Evolutionary conservation across 2,329 filamentous ascomycete genomes (phyloP).

Genomic region (Colletotrichum godetiae): DNA sequence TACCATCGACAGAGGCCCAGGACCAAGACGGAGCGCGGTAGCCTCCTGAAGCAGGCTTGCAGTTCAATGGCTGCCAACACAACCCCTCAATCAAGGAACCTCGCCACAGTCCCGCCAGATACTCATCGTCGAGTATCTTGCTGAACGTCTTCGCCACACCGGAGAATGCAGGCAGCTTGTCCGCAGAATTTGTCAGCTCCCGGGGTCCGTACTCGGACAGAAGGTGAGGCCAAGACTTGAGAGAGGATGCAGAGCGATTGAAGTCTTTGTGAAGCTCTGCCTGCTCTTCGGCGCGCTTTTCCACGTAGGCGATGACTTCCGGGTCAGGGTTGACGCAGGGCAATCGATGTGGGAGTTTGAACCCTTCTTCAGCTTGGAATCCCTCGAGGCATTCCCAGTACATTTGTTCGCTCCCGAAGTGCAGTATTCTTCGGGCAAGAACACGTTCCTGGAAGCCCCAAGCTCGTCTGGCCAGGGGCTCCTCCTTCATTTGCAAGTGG

Average conservation of each 20-base stretch:
- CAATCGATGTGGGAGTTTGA: background rate
- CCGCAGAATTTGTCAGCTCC: conserved; percentile 37
- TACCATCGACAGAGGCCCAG: conserved; percentile 27
- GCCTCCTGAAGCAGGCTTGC: background rate
- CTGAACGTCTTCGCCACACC: conserved; percentile 42
- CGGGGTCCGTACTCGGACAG: conserved; percentile 11
- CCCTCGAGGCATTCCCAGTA: conserved; percentile 33
- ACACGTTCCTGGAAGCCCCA: conserved; percentile 47
- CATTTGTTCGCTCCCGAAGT: conserved; percentile 37
- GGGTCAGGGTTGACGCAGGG: background rate
- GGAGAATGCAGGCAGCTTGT: conserved; percentile 45
- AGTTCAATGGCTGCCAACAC: conserved; percentile 18
- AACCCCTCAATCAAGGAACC: conserved; percentile 2
- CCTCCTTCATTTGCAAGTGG: conserved; percentile 2
- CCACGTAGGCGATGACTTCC: background rate
- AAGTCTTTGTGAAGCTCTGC: background rate
- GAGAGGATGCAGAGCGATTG: background rate
- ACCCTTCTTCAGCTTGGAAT: conserved; percentile 14
- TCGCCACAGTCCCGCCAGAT: conserved; percentile 45
- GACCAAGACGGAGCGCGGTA: conserved; percentile 33
- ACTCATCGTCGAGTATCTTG: conserved; percentile 38
- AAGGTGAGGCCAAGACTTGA: conserved; percentile 1
- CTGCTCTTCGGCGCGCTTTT: background rate
- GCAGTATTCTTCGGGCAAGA: conserved; percentile 41
- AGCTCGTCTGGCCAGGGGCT: conserved; percentile 36